phyloP scores from a whole-genome alignment of 2,329 filamentous ascomycete genomes.

The Fusarium decemcellulare region DNA sequence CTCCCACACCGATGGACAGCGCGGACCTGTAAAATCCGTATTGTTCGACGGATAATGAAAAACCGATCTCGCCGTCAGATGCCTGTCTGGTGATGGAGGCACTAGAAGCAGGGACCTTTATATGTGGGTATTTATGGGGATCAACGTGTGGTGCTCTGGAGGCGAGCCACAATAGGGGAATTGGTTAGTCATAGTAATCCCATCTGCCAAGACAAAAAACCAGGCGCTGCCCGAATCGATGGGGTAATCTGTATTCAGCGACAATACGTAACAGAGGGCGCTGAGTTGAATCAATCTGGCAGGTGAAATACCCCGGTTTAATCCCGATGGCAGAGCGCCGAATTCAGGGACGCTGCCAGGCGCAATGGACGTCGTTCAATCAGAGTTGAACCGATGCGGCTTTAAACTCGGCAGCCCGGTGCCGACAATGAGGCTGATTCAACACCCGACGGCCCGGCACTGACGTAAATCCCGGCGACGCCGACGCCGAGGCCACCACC shows the following conservation, averaged over 20 bases:
- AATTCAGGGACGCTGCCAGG: slow-evolving; percentile 8
- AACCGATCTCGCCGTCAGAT: slow-evolving; percentile 3
- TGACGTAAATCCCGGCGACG: slow-evolving; percentile 35
- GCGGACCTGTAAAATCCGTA: too few relatives aligned
- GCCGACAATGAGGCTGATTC: slow-evolving; percentile 24
- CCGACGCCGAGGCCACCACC: slow-evolving; percentile 14
- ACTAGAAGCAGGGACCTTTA: slow-evolving; percentile 21
- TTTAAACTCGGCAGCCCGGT: slow-evolving; percentile 23
- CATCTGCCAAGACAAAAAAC: neutral
- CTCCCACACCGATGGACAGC: too few relatives aligned
- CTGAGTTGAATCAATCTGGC: neutral
- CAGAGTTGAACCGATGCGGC: neutral
- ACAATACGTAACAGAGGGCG: neutral
- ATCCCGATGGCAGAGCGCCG: neutral
- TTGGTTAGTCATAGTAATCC: slow-evolving; percentile 36
- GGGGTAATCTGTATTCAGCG: neutral
- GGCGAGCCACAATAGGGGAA: slow-evolving; percentile 22
- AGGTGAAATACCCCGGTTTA: neutral
- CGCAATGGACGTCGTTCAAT: neutral
- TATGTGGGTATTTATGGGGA: slow-evolving; percentile 33
- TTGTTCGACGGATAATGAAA: too few relatives aligned
- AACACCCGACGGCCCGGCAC: slow-evolving; percentile 3
- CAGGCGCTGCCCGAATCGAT: neutral
- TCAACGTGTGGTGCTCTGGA: slow-evolving; percentile 13
- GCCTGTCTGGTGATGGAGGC: slow-evolving; percentile 29